These are phyloP conservation scores for Tetrapisispora nanseiensis DNA, from an alignment of 805 yeast genomes.

Conservation along the genomic window DNA sequence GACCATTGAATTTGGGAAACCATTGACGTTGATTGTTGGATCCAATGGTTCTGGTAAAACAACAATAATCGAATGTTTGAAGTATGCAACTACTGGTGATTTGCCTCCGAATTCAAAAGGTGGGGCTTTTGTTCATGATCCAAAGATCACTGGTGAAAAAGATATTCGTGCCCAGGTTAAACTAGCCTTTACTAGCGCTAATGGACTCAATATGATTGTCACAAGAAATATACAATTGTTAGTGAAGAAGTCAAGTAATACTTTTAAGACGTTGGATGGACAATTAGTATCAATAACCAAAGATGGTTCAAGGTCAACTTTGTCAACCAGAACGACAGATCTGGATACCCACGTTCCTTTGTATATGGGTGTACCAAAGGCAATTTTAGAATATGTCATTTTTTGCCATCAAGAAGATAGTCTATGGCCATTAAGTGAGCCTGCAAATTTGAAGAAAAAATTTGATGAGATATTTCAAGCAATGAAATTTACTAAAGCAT, in stretches of 20 bases:
- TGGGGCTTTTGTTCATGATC: constrained; percentile 94
- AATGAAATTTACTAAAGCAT: constrained; percentile 79
- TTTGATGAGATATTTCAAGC: constrained; percentile 97
- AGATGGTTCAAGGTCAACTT: constrained; percentile 58
- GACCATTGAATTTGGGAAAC: constrained; percentile 80
- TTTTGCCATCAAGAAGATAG: constrained; percentile 98
- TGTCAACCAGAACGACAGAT: constrained; percentile 76
- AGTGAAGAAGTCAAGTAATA: constrained; percentile 49
- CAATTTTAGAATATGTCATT: constrained; percentile 82
- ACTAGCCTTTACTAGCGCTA: constrained; percentile 67
- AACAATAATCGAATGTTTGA: constrained; percentile 86
- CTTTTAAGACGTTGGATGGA: constrained; percentile 88
- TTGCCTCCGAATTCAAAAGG: constrained; percentile 93
- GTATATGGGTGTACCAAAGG: constrained; percentile 77
- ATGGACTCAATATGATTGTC: constrained; percentile 69
- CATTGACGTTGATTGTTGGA: constrained; percentile 89
- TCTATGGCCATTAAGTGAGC: constrained; percentile 92
- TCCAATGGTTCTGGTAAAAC: constrained; percentile 96
- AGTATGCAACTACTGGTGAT: constrained; percentile 92
- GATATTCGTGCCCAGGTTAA: constrained; percentile 86
- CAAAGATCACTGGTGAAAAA: constrained; percentile 63
- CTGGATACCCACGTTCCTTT: constrained; percentile 73
- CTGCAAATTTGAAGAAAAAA: constrained; percentile 75
- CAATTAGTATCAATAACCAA: constrained; percentile 57
- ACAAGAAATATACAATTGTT: constrained; percentile 76